Evolutionary conservation across 176 grass and related monocot species (phyloP).

Genomic region (Triticum turgidum): DNA sequence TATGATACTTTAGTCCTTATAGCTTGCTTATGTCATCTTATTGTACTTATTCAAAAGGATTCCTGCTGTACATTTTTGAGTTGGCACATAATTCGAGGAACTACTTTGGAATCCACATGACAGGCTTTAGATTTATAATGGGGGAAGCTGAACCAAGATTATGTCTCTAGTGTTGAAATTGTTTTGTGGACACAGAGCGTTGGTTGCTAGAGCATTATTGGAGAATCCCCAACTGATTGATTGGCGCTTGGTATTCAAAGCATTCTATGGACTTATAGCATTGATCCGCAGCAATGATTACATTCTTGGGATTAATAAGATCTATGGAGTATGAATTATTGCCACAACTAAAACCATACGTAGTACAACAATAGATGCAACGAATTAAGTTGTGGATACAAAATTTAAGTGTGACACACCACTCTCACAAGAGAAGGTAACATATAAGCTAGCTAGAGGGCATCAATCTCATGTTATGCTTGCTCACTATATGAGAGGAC

Average conservation of each 20-base stretch:
- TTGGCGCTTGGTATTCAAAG: conserved; percentile 77
- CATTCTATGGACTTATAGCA: conserved; percentile 63
- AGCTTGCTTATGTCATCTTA: no score
- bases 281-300: conserved; percentile 84
- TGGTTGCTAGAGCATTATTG: conserved; percentile 84
- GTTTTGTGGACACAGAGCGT: conserved; percentile 51
- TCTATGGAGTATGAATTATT: conserved; percentile 47
- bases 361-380: neutral
- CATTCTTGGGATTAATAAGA: conserved; percentile 95
- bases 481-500: neutral
- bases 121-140: neutral
- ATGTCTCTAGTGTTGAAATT: conserved; percentile 3
- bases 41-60: conserved; percentile 25
- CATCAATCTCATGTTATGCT: neutral
- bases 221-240: conserved; percentile 78
- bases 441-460: neutral
- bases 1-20: no score
- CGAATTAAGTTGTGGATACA: neutral
- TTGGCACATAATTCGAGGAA: conserved; percentile 87
- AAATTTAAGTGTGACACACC: neutral
- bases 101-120: conserved; percentile 83
- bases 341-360: no score
- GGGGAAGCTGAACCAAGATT: neutral
- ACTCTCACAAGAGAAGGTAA: neutral
- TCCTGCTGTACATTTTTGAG: conserved; percentile 88